These are phyloP conservation scores for Debaryomyces maramus DNA, from an alignment of 805 yeast species.

Conservation along the genomic window DNA sequence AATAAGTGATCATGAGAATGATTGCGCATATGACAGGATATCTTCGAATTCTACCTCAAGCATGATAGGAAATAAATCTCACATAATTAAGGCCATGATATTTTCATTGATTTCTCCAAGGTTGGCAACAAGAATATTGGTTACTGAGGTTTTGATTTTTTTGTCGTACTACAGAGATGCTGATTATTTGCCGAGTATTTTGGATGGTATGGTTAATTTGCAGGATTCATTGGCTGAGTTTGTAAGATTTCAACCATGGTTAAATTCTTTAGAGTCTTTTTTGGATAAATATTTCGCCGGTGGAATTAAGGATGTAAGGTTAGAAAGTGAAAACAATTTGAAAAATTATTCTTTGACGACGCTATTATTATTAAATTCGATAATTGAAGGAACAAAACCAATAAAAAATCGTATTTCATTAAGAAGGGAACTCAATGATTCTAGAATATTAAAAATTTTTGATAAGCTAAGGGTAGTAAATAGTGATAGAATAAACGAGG, in stretches of 20 bases:
- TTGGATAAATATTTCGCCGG: conserved; percentile 28
- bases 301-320: conserved; percentile 6
- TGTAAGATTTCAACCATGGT: conserved; percentile 43
- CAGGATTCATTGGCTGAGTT: conserved; percentile 38
- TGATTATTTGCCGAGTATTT: conserved; percentile 24
- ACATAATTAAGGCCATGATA: conserved; percentile 37
- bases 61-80: conserved; percentile 20
- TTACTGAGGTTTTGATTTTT: conserved; percentile 43
- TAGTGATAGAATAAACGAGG: conserved; percentile 32
- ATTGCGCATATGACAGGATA: conserved; percentile 9
- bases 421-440: conserved; percentile 38
- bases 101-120: conserved; percentile 42
- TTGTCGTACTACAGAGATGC: conserved; percentile 26
- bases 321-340: conserved; percentile 18
- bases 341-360: conserved; percentile 37
- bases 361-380: conserved; percentile 34
- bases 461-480: conserved; percentile 33
- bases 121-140: conserved; percentile 38
- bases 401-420: conserved; percentile 28
- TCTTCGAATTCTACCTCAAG: conserved; percentile 10
- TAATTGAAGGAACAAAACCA: conserved; percentile 28
- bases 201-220: conserved; percentile 32
- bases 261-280: conserved; percentile 35
- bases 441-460: conserved; percentile 33
- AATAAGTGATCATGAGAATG: conserved; percentile 13